Conservation (phyloP, 805 yeast genomes). For the Suhomyces vadensis region DNA sequence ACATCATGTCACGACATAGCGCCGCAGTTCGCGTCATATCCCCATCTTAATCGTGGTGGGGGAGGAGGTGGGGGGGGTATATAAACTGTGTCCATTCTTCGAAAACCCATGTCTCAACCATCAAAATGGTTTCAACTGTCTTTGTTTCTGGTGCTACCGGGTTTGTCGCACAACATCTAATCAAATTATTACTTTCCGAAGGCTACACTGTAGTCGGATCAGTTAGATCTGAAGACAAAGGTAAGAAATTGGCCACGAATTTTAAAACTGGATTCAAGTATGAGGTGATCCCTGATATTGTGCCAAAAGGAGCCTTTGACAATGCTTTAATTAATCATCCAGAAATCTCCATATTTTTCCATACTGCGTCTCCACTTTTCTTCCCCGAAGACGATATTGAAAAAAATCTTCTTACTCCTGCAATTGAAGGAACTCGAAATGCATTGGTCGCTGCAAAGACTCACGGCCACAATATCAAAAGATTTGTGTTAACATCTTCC, state of each 20-base stretch:
- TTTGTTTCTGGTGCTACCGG: conserved; percentile 57
- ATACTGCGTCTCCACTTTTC: conserved; percentile 38
- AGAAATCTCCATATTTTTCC: conserved; percentile 28
- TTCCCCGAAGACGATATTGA: conserved; percentile 20
- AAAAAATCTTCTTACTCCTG: conserved; percentile 27
- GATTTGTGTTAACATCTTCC: conserved; percentile 28
- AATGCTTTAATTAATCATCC: conserved; percentile 26
- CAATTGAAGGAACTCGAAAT: conserved; percentile 31
- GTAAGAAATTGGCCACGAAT: conserved; percentile 23
- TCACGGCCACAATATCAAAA: conserved; percentile 18
- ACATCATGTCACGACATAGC: no score
- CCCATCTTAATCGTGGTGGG: no score
- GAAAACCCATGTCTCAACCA: background rate
- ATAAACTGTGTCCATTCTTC: no score
- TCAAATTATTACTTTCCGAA: conserved; percentile 35
- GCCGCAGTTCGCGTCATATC: no score
- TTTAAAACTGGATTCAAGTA: conserved; percentile 18
- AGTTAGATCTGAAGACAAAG: conserved; percentile 43
- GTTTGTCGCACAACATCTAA: conserved; percentile 49
- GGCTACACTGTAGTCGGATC: conserved; percentile 47
- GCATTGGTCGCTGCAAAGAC: conserved; percentile 20
- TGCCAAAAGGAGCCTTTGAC: conserved; percentile 28
- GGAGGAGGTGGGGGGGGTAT: no score
- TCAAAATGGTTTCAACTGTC: conserved; percentile 16
- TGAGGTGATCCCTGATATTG: conserved; percentile 26